phyloP scores from a whole-genome alignment of 2,329 filamentous ascomycete genomes.

The Trichothecium sympodiale region DNA sequence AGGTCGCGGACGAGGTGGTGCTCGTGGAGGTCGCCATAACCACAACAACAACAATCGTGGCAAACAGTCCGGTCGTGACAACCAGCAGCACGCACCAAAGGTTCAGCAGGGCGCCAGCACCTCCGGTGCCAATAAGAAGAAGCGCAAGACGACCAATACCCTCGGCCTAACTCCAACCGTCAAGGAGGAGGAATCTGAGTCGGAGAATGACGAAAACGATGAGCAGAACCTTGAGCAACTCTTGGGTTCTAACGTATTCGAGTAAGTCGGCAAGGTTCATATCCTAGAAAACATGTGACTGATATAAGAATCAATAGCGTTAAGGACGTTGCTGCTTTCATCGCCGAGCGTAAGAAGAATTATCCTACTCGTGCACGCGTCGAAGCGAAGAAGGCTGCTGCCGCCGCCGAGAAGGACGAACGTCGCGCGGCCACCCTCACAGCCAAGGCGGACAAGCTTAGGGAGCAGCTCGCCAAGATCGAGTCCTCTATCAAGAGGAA shows the following conservation, averaged over 20 bases:
- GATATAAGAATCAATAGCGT: constrained; percentile 25
- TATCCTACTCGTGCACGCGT: constrained; percentile 70
- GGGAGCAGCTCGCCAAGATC: constrained; percentile 56
- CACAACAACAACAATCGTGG: constrained; percentile 18
- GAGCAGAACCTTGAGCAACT: constrained; percentile 53
- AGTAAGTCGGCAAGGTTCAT: constrained; percentile 1
- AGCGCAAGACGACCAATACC: constrained; percentile 61
- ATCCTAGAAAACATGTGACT: not conserved
- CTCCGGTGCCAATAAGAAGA: constrained; percentile 47
- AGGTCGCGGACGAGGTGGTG: constrained; percentile 29
- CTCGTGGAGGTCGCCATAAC: constrained; percentile 22
- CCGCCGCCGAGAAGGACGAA: constrained; percentile 32
- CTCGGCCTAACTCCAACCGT: constrained; percentile 60
- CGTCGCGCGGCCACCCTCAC: constrained; percentile 53
- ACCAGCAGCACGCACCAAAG: constrained; percentile 10
- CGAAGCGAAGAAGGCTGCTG: constrained; percentile 47
- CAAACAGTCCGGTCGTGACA: too few species aligned
- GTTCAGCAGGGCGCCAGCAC: constrained; percentile 22
- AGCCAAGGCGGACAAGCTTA: constrained; percentile 50
- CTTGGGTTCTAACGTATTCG: constrained; percentile 35
- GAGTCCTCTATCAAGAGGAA: constrained; percentile 60
- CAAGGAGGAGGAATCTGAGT: constrained; percentile 37
- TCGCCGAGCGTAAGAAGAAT: constrained; percentile 66
- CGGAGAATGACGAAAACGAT: constrained; percentile 58
- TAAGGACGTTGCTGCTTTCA: constrained; percentile 67